Evolutionary conservation across 768 basidiomycete genomes (phyloP).

Genomic region (Mycena crocata): DNA sequence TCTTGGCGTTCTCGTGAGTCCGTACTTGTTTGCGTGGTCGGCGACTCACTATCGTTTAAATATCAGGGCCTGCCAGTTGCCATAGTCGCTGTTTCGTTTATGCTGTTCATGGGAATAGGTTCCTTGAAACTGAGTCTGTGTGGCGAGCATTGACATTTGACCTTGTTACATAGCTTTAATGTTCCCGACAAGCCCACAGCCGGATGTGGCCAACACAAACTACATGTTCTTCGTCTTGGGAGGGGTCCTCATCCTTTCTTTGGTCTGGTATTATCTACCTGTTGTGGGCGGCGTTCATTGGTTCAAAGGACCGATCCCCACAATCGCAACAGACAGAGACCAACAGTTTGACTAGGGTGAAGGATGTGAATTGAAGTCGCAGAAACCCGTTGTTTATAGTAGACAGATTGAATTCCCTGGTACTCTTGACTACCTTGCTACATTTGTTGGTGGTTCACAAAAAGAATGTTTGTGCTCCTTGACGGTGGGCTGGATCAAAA

Average conservation of each 20-base stretch:
- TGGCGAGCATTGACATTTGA: background rate
- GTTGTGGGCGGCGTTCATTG: conserved; percentile 46
- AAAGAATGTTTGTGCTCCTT: too few relatives aligned
- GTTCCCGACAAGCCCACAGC: conserved; percentile 62
- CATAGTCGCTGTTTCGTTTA: conserved; percentile 62
- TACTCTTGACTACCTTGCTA: background rate
- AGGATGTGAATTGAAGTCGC: background rate
- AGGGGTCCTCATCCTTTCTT: conserved; percentile 61
- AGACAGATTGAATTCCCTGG: background rate
- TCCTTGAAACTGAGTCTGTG: too few relatives aligned
- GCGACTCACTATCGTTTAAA: background rate
- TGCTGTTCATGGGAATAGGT: conserved; percentile 61
- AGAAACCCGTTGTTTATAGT: background rate
- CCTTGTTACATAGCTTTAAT: conserved; percentile 50
- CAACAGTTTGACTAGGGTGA: conserved; percentile 6
- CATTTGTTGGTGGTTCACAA: too few relatives aligned
- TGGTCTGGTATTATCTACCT: conserved; percentile 71
- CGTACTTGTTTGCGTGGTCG: background rate
- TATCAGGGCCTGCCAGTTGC: conserved; percentile 61
- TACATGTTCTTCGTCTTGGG: conserved; percentile 71
- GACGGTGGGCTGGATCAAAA: too few relatives aligned
- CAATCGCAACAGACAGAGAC: conserved; percentile 7
- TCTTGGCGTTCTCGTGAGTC: conserved; percentile 47
- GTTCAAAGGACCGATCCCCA: conserved; percentile 38
- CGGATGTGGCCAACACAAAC: conserved; percentile 63